Evolutionary conservation across 345 rosid genomes (phyloP), one percentile per base, ranked within the genome.

Genomic region (Heritiera littoralis): DNA sequence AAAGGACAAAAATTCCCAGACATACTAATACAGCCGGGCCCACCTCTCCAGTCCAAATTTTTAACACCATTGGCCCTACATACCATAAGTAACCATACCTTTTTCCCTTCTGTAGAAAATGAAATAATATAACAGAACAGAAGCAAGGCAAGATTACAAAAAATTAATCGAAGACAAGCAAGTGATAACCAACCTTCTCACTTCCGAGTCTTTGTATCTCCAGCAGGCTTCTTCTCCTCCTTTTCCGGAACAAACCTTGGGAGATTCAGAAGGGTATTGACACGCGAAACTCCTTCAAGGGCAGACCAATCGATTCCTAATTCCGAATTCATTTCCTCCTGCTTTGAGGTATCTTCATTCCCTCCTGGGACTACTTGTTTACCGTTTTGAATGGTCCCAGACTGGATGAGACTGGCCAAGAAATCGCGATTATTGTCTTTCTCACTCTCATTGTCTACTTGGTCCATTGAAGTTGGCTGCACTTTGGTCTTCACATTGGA

Each of bases 261-360:
- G 49, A 96, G 86, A 81, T 81, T 87, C 79, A 96, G 64, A 17
- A 96, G 89, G 23, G 99, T 96, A 84, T 96, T 89, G 52, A 88
- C 94, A 7, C 98, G 94, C 56, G 99, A 92, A 8, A 96, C 99
- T 61, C 99, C 99, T 90, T 96, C 97, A 0, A 96, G 92, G 7
- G 99, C 97, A 13, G 95, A 96, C 89, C 98, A 96, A 46, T 92
- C 97, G 30, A 75, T 80, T 66, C 38, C 38, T 35, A 35, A 35
- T 35, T 88, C 94, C 32, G 72, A 40, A 76, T 86, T 84, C 65
- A 75, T 40, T 52, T 87, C 84, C 14, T 92, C 91, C 3, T 86
- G 84, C 83, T 82, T 85, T 55, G 74, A 66, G 28, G 72, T 32
- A 12, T 89, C 91, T 80, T 85, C 92, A 61, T 71, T 83, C 77